Conservation (phyloP, 106 monocot genomes). For the Dioscorea zingiberensis region DNA sequence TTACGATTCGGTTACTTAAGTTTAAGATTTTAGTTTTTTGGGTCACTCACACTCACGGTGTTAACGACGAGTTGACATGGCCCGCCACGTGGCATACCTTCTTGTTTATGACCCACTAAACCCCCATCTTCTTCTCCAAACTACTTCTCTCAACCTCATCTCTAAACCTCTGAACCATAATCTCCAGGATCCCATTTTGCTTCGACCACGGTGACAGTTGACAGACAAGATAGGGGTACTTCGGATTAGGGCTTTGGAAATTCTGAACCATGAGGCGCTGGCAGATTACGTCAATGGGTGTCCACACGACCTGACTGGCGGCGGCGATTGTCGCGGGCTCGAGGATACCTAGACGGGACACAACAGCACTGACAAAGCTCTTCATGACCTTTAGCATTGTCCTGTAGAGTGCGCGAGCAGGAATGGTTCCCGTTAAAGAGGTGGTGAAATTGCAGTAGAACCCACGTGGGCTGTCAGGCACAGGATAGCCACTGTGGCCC, state of each 20-base stretch:
- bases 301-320: slow-evolving; percentile 84
- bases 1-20: too few relatives aligned
- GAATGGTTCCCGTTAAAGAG: slow-evolving; percentile 82
- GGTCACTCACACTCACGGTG: too few relatives aligned
- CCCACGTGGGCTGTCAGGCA: slow-evolving; percentile 57
- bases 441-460: slow-evolving; percentile 88
- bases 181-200: too few relatives aligned
- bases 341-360: slow-evolving; percentile 50
- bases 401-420: slow-evolving; percentile 92
- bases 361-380: slow-evolving; percentile 45
- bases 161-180: too few relatives aligned
- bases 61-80: too few relatives aligned
- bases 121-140: too few relatives aligned
- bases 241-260: not conserved
- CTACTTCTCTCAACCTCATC: too few relatives aligned
- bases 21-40: too few relatives aligned
- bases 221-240: too few relatives aligned
- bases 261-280: slow-evolving; percentile 87
- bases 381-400: slow-evolving; percentile 73
- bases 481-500: slow-evolving; percentile 46
- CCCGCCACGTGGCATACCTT: too few relatives aligned
- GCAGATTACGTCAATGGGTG: slow-evolving; percentile 79
- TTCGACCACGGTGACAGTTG: too few relatives aligned
- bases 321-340: slow-evolving; percentile 65
- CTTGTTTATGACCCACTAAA: too few relatives aligned